These are phyloP conservation scores for Euphrasia arctica DNA, from an alignment of 305 asterid genomes.

Conservation along the genomic window DNA sequence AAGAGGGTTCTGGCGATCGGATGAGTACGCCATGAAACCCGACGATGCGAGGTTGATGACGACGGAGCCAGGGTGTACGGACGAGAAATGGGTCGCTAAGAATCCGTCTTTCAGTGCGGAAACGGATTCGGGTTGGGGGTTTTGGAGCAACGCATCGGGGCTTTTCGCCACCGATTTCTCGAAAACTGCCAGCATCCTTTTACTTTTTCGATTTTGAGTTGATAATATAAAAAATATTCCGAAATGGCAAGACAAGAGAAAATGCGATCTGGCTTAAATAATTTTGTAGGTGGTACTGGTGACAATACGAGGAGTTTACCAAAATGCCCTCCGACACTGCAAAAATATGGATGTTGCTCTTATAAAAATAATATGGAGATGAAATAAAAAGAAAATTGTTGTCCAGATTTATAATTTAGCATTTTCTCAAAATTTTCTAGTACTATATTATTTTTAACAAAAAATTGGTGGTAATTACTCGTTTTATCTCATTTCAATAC, in stretches of 20 bases:
- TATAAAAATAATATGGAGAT: too few relatives aligned
- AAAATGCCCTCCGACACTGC: not conserved
- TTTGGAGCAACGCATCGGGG: constrained; percentile 81
- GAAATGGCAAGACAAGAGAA: not conserved
- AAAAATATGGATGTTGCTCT: too few relatives aligned
- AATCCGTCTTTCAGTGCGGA: constrained; percentile 74
- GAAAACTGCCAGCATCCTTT: constrained; percentile 81
- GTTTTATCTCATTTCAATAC: too few relatives aligned
- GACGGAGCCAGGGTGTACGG: constrained; percentile 63
- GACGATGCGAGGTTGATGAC: constrained; percentile 68
- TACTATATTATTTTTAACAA: too few relatives aligned
- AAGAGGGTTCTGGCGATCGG: constrained; percentile 59
- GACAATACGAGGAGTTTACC: not conserved
- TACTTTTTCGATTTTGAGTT: too few relatives aligned
- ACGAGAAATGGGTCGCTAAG: constrained; percentile 69
- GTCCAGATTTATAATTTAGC: too few relatives aligned
- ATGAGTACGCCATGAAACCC: constrained; percentile 72
- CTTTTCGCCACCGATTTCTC: constrained; percentile 83
- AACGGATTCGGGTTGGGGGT: constrained; percentile 37
- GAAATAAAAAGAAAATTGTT: too few relatives aligned
- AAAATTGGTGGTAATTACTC: too few relatives aligned
- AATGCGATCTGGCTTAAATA: not conserved
- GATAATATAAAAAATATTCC: not conserved
- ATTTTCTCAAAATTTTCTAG: too few relatives aligned
- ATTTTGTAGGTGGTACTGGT: too few relatives aligned